Percentiles rank a stretch among this genome's conserved stretches.
phyloP scores from a whole-genome alignment of 2,329 filamentous ascomycete species.

The Fusarium sp. region DNA sequence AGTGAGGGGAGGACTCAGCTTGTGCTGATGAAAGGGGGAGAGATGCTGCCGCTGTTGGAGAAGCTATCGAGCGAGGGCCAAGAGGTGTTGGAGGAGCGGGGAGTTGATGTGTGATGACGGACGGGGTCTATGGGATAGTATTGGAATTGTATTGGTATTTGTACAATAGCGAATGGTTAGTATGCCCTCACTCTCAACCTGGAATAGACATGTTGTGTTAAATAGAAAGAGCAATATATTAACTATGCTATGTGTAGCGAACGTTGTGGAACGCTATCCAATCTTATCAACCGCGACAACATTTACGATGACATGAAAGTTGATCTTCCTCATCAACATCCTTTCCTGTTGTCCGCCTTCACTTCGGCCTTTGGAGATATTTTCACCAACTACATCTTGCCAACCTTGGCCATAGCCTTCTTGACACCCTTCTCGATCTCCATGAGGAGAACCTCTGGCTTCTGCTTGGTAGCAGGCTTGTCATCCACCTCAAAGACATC shows the following conservation, averaged over 20 bases:
- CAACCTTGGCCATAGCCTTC: constrained; percentile 34
- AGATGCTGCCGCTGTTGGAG: constrained; percentile 47
- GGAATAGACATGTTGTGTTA: background rate
- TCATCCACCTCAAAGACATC: constrained; percentile 16
- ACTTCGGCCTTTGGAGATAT: background rate
- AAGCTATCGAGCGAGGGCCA: constrained; percentile 6
- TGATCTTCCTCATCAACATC: background rate
- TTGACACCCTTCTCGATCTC: constrained; percentile 22
- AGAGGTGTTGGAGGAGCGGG: background rate
- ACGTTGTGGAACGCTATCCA: constrained; percentile 14
- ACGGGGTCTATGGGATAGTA: background rate
- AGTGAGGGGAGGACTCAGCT: constrained; percentile 53
- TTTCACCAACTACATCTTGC: constrained; percentile 5
- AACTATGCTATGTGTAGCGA: background rate
- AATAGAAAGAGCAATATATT: background rate
- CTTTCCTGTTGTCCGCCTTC: background rate
- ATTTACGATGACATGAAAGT: constrained; percentile 9
- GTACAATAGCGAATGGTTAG: too few relatives aligned
- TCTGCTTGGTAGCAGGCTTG: constrained; percentile 2
- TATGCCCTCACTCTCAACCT: too few relatives aligned
- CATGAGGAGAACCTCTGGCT: constrained; percentile 10
- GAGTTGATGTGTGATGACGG: background rate
- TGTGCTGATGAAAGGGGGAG: constrained; percentile 64
- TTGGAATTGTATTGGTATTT: too few relatives aligned
- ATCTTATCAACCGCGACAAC: constrained; percentile 8